Evolutionary conservation across 305 asterid species (phyloP).

Genomic region (Striga hermonthica): DNA sequence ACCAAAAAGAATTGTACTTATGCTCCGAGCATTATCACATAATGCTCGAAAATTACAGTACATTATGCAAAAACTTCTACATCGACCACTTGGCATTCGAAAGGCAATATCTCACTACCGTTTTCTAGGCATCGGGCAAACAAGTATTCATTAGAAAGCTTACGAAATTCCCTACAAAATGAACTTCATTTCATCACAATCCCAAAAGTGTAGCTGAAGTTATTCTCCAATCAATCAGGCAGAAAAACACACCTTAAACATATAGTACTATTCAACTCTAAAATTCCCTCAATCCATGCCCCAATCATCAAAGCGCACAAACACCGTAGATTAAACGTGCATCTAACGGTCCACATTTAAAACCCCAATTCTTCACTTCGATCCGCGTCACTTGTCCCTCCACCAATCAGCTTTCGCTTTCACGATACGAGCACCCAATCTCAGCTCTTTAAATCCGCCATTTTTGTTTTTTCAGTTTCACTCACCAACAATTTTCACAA

Average conservation of each 20-base stretch:
- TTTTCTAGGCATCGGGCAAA: not conserved
- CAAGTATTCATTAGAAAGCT: conserved; percentile 39
- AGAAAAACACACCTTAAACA: conserved; percentile 63
- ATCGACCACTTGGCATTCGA: conserved; percentile 48
- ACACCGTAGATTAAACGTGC: conserved; percentile 49
- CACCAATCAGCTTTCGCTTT: conserved; percentile 56
- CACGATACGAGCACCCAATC: conserved; percentile 1
- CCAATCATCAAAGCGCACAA: conserved; percentile 24
- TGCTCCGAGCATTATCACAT: conserved; percentile 29
- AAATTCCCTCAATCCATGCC: conserved; percentile 39
- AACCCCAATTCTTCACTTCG: conserved; percentile 25
- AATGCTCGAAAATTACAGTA: conserved; percentile 31
- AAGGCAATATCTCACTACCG: conserved; percentile 34
- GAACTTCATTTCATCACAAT: conserved; percentile 31
- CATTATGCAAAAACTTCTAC: conserved; percentile 28
- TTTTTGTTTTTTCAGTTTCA: not conserved
- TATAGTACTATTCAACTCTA: conserved; percentile 32
- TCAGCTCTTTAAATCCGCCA: conserved; percentile 50
- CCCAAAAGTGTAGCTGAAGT: conserved; percentile 30
- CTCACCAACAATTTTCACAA: conserved; percentile 24
- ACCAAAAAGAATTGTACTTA: conserved; percentile 20
- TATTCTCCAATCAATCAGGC: conserved; percentile 47
- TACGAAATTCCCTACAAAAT: conserved; percentile 43
- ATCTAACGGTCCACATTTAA: conserved; percentile 67
- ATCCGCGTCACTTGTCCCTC: conserved; percentile 60